Percentiles rank a stretch among this genome's conserved stretches.
Evolutionary conservation across 441 rosid genomes (phyloP).

Genomic region (Dalechampia spathulata): DNA sequence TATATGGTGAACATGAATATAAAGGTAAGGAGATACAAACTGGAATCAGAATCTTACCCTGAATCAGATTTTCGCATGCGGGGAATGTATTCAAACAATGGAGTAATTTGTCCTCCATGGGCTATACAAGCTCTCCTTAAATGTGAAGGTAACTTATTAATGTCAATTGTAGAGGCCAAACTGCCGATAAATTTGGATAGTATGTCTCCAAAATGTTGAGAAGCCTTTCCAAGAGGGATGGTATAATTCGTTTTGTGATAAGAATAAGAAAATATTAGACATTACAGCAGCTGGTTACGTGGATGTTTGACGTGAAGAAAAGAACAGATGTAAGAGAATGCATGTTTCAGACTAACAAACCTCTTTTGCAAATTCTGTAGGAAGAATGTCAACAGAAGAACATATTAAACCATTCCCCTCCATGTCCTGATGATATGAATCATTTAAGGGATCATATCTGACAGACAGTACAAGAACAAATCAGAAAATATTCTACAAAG

Average conservation of each 20-base stretch:
- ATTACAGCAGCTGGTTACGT: not conserved
- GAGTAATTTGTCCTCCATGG: conserved; percentile 63
- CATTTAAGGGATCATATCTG: conserved; percentile 58
- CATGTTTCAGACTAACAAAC: conserved; percentile 26
- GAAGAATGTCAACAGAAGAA: conserved; percentile 84
- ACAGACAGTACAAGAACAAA: conserved; percentile 12
- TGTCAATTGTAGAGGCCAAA: conserved; percentile 55
- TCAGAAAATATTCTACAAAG: not conserved
- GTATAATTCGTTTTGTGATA: conserved; percentile 6
- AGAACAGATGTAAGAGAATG: conserved; percentile 5
- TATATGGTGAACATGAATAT: not conserved
- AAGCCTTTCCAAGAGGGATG: conserved; percentile 51
- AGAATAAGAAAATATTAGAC: conserved; percentile 6
- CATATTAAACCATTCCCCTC: conserved; percentile 79
- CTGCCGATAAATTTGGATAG: conserved; percentile 63
- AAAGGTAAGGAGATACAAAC: not conserved
- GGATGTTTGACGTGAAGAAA: not conserved
- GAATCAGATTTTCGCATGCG: conserved; percentile 78
- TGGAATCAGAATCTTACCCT: conserved; percentile 53
- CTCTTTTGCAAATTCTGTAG: conserved; percentile 97
- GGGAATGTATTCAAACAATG: conserved; percentile 72
- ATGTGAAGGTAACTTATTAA: conserved; percentile 55
- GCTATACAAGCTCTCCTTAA: conserved; percentile 83
- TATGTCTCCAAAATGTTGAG: conserved; percentile 91
- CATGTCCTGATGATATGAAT: conserved; percentile 66